A percentile compares a stretch with the other conserved stretches of the same genome.
Evolutionary conservation across 495 filamentous ascomycete genomes (phyloP).

Genomic region (Penicillium canescens): DNA sequence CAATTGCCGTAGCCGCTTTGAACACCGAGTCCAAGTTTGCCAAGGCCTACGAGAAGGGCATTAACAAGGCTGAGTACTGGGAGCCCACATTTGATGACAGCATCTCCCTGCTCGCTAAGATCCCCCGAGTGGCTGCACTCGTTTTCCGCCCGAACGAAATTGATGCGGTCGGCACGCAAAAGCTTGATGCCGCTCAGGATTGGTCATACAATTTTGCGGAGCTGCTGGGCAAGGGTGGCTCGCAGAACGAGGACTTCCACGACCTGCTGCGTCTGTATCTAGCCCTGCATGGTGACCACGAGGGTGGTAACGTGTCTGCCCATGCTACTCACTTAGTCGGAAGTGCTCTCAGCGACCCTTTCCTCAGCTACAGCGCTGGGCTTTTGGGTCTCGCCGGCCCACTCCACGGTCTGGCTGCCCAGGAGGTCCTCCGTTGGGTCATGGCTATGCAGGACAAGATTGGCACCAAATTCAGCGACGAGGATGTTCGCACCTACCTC

Average conservation of each 20-base stretch:
- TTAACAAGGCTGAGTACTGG: slow-evolving; percentile 96
- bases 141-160: slow-evolving; percentile 89
- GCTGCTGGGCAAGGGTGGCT: slow-evolving; percentile 88
- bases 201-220: slow-evolving; percentile 98
- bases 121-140: slow-evolving; percentile 93
- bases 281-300: slow-evolving; percentile 95
- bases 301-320: slow-evolving; percentile 96
- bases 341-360: slow-evolving; percentile 92
- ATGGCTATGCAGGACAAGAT: slow-evolving; percentile 89
- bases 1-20: slow-evolving; percentile 88
- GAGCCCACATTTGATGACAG: slow-evolving; percentile 97
- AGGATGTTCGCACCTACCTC: slow-evolving; percentile 81
- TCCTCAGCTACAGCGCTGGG: slow-evolving; percentile 93
- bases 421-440: slow-evolving; percentile 96
- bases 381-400: slow-evolving; percentile 94
- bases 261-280: slow-evolving; percentile 92
- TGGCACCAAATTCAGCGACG: slow-evolving; percentile 72
- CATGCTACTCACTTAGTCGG: slow-evolving; percentile 97
- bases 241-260: slow-evolving; percentile 89
- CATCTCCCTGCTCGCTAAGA: slow-evolving; percentile 91
- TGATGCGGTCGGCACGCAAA: slow-evolving; percentile 56
- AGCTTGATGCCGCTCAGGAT: slow-evolving; percentile 66
- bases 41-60: slow-evolving; percentile 84
- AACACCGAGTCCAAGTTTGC: slow-evolving; percentile 93
- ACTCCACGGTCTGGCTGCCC: slow-evolving; percentile 91